phyloP scores from a whole-genome alignment of 2,329 filamentous ascomycete genomes.

The Alternaria sp. region DNA sequence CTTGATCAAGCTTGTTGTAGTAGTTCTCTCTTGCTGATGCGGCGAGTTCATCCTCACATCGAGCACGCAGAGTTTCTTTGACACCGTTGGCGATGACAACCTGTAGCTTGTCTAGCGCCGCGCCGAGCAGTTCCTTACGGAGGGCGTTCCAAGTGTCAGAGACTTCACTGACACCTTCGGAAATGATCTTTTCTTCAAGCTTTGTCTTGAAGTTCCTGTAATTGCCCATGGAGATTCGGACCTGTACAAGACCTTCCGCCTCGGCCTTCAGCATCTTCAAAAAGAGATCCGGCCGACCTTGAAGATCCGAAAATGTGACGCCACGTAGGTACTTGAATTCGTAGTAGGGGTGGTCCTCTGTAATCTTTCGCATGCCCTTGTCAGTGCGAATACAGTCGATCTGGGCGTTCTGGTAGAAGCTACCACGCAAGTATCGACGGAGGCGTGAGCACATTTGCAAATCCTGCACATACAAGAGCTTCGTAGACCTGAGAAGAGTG shows the following conservation, averaged over 20 bases:
- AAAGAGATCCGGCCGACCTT: conserved; percentile 85
- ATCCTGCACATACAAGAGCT: conserved; percentile 90
- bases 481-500: conserved; percentile 78
- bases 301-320: conserved; percentile 82
- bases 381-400: conserved; percentile 91
- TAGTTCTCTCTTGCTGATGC: conserved; percentile 88
- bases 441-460: conserved; percentile 86
- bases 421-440: conserved; percentile 82
- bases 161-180: conserved; percentile 92
- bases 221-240: conserved; percentile 78
- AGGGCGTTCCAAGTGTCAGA: conserved; percentile 95
- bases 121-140: conserved; percentile 81
- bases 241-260: conserved; percentile 88
- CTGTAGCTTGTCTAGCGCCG: conserved; percentile 81
- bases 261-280: conserved; percentile 98
- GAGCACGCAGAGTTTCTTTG: conserved; percentile 91
- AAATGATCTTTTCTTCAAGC: conserved; percentile 84
- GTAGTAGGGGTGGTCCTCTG: conserved; percentile 94
- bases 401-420: conserved; percentile 82
- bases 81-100: conserved; percentile 86
- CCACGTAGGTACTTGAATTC: conserved; percentile 96
- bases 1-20: conserved; percentile 88
- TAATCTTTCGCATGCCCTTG: conserved; percentile 90
- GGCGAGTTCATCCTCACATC: conserved; percentile 92
- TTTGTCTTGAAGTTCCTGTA: conserved; percentile 77